Evolutionary conservation across 768 basidiomycete genomes (phyloP).

Genomic region (Psilocybe cubensis): DNA sequence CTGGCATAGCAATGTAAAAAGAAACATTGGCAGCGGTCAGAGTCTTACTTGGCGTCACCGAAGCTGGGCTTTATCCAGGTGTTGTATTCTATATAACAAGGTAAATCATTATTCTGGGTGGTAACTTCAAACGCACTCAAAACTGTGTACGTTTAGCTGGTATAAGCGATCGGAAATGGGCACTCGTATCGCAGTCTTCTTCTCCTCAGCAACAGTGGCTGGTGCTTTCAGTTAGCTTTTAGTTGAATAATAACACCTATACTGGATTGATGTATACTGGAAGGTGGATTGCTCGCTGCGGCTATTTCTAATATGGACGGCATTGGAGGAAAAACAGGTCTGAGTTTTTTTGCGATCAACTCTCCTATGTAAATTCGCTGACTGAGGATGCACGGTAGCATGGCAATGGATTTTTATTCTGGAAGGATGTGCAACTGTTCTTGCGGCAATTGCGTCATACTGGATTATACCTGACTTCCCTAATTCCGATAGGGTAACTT

Average conservation of each 20-base stretch:
- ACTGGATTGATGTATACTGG: neutral
- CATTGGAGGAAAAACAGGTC: slow-evolving; percentile 60
- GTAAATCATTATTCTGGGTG: slow-evolving; percentile 31
- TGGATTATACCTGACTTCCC: slow-evolving; percentile 83
- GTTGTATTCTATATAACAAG: slow-evolving; percentile 68
- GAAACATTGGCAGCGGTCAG: slow-evolving; percentile 47
- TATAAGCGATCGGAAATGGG: slow-evolving; percentile 81
- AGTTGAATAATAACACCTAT: neutral
- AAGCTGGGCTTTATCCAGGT: slow-evolving; percentile 61
- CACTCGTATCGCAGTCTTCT: slow-evolving; percentile 73
- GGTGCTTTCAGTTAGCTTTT: slow-evolving; percentile 65
- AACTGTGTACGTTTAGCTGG: slow-evolving; percentile 50
- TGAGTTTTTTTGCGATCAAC: slow-evolving; percentile 25
- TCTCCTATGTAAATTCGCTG: neutral
- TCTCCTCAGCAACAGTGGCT: slow-evolving; percentile 78
- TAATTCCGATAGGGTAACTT: slow-evolving; percentile 59
- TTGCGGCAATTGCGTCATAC: slow-evolving; percentile 61
- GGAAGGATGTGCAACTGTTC: slow-evolving; percentile 71
- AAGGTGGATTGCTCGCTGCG: slow-evolving; percentile 67
- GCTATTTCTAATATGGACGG: slow-evolving; percentile 76
- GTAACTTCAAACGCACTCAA: neutral
- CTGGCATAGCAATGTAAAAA: neutral
- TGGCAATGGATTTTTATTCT: slow-evolving; percentile 80
- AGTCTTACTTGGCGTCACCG: slow-evolving; percentile 64
- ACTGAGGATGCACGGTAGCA: slow-evolving; percentile 27